These are phyloP conservation scores for Podospora sp. DNA, from an alignment of 495 filamentous ascomycete species.

Conservation along the genomic window DNA sequence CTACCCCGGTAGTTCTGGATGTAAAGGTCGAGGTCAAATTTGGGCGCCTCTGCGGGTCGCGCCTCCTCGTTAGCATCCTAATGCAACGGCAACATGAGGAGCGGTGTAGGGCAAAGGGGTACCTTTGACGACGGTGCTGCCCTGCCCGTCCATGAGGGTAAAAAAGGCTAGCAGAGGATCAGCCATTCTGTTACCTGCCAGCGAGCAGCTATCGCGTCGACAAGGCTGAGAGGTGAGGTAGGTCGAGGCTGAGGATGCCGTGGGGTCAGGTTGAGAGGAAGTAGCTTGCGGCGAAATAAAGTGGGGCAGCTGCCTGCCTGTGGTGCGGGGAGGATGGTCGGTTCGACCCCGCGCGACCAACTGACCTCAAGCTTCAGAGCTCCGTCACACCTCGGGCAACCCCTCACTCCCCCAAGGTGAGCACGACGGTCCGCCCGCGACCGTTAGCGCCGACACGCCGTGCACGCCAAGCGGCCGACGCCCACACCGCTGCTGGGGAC, in stretches of 20 bases:
- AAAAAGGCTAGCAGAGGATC: slow-evolving; percentile 45
- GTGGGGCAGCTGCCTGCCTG: background rate
- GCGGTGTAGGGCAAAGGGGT: slow-evolving; percentile 4
- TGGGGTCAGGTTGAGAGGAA: background rate
- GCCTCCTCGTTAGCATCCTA: background rate
- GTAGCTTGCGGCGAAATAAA: background rate
- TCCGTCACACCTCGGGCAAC: background rate
- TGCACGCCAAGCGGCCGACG: background rate
- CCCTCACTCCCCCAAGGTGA: background rate
- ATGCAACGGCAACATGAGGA: background rate
- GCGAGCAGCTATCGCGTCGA: background rate
- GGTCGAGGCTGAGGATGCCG: slow-evolving; percentile 3
- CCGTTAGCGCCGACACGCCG: background rate
- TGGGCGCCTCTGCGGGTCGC: slow-evolving; percentile 67
- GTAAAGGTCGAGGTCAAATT: slow-evolving; percentile 91
- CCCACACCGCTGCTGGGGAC: background rate
- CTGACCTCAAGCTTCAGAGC: background rate
- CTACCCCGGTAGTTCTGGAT: slow-evolving; percentile 87
- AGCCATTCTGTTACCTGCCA: slow-evolving; percentile 25
- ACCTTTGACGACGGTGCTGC: slow-evolving; percentile 52
- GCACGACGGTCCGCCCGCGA: background rate
- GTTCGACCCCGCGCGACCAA: background rate
- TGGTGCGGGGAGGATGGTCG: background rate
- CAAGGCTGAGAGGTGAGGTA: background rate
- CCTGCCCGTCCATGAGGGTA: slow-evolving; percentile 47